Conservation (phyloP, 139 green algal species). For the Coccomyxa sp. region DNA sequence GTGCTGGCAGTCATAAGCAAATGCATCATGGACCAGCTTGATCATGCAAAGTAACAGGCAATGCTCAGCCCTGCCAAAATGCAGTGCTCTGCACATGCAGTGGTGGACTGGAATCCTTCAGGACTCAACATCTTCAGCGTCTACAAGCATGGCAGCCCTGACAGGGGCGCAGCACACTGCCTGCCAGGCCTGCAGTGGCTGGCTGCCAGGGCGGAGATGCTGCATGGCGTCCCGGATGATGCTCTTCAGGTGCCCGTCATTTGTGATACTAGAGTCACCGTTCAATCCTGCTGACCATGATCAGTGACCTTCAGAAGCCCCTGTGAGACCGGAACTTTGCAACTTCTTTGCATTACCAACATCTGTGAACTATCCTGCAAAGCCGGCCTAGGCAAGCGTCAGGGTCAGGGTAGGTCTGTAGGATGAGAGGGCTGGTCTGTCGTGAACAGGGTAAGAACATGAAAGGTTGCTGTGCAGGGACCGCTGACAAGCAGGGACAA, state of each 20-base stretch:
- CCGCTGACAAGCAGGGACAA: constrained; percentile 29
- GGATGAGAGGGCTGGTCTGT: neutral
- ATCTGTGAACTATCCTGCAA: no score
- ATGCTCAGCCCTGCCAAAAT: no score
- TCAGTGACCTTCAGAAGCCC: no score
- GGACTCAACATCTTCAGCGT: constrained; percentile 40
- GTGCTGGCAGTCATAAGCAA: neutral
- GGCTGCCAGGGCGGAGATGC: constrained; percentile 49
- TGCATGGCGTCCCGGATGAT: constrained; percentile 37
- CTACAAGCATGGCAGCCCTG: constrained; percentile 61
- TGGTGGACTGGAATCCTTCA: constrained; percentile 91
- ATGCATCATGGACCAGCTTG: neutral
- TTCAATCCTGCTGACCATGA: no score
- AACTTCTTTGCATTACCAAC: constrained; percentile 16
- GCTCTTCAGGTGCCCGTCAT: constrained; percentile 29
- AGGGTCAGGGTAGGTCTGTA: neutral
- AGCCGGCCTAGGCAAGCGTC: neutral
- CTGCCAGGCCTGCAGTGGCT: constrained; percentile 70
- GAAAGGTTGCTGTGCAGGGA: neutral
- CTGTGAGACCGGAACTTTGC: no score
- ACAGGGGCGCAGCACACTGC: constrained; percentile 64
- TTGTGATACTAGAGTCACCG: neutral
- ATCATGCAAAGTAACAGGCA: neutral
- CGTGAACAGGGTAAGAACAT: neutral
- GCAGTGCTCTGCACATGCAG: no score